Evolutionary conservation across 2,329 filamentous ascomycete genomes (phyloP), one percentile per base, ranked within the genome.

Genomic region (Teratosphaeria zuluensis): DNA sequence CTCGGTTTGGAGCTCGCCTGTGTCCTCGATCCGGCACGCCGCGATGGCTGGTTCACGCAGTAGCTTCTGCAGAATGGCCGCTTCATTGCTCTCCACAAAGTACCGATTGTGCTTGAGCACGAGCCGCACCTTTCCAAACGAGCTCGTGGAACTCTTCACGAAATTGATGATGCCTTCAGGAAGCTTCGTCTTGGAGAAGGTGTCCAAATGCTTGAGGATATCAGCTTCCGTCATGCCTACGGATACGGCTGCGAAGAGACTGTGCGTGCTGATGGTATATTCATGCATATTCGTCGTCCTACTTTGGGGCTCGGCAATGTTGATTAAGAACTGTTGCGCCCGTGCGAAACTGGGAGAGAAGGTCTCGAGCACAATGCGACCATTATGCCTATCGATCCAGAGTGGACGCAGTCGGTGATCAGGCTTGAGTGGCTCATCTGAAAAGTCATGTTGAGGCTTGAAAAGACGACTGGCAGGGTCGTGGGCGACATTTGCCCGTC

Each of bases 51-150:
- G 81, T 72, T 97, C 92, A 68, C 88, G 86, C 38, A 97, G 80
- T n/a, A 97, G 80, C 68, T 83, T 88, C 73, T 96, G 90, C 59
- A 97, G 80, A 71, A 96, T 89, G 11, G 86, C 81, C 12, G 91
- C 87, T 72, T 97, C 92, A 21, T 89, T 87, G 68, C 89, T 96
- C 75, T 99, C 94, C 61, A 97, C 86, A 66, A 88, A 96, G 74
- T 95, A 96, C 64, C 90, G 89, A 62, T 92, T 97, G 68, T 96
- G 89, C 73, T 96, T 95, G 63, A 97, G 75, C 52, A 97, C 94
- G 56, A 97, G 83, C 73, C 96, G 94, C 58, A 96, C 91, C 74
- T 96, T 97, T 64, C 94, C 94, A 71, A 94, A 97, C 56, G 89
- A 94, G 63, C 89, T 86, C 5, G 91, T 95, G 62, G 90, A 94